Percentiles rank a stretch among this genome's conserved stretches.
These are phyloP conservation scores for Anthracocystis walkeri DNA, from an alignment of 1,284 basidiomycete genomes.

Conservation along the genomic window DNA sequence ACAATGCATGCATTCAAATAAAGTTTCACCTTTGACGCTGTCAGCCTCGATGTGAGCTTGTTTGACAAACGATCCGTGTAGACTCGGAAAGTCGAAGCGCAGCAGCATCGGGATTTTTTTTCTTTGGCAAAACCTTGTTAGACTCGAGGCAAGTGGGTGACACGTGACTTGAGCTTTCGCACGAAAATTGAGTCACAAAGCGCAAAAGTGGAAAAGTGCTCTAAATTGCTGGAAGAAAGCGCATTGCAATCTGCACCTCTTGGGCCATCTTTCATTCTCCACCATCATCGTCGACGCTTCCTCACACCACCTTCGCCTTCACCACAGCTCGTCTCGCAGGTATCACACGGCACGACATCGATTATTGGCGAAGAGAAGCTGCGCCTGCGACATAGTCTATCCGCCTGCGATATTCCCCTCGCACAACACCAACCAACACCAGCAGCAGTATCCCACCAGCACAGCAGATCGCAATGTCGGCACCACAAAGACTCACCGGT, in stretches of 20 bases:
- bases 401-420: not conserved
- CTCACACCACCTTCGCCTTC: not conserved
- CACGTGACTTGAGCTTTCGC: conserved; percentile 11
- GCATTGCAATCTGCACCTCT: conserved; percentile 4
- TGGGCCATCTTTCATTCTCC: not conserved
- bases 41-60: conserved; percentile 4
- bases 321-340: not conserved
- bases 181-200: conserved; percentile 28
- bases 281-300: conserved; percentile 3
- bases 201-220: conserved; percentile 16
- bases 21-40: not conserved
- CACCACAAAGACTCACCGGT: conserved; percentile 31
- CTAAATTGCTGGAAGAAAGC: conserved; percentile 13
- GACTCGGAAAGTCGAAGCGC: conserved; percentile 11
- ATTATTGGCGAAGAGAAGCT: no score
- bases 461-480: conserved; percentile 24
- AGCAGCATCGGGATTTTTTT: not conserved
- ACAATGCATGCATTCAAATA: not conserved
- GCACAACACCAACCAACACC: not conserved
- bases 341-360: not conserved
- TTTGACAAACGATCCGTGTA: conserved; percentile 20
- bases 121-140: conserved; percentile 2
- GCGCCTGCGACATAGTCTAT: no score
- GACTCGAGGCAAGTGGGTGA: not conserved
- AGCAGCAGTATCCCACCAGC: not conserved